A percentile compares a stretch with the other conserved stretches of the same genome.
Evolutionary conservation across 2,329 filamentous ascomycete genomes (phyloP).

Genomic region (Torrubiellomyces zombiae): DNA sequence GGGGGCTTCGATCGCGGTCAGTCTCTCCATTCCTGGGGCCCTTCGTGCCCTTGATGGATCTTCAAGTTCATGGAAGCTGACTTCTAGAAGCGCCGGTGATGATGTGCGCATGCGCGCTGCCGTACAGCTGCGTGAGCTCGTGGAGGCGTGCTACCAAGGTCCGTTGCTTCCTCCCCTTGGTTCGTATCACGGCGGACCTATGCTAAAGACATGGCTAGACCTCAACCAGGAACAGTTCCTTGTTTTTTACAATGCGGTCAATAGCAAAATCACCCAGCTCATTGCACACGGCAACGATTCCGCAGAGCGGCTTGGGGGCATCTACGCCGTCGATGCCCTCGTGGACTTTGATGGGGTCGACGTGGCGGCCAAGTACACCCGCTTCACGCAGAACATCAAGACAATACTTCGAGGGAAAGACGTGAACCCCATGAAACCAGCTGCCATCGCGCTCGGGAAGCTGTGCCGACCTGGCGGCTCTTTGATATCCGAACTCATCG

Average conservation of each 20-base stretch:
- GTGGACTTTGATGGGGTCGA: slow-evolving; percentile 97
- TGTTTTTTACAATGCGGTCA: slow-evolving; percentile 37
- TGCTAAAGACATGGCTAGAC: slow-evolving; percentile 31
- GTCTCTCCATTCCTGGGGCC: slow-evolving; percentile 7
- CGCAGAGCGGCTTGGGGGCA: slow-evolving; percentile 76
- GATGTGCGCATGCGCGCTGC: slow-evolving; percentile 36
- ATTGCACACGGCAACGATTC: slow-evolving; percentile 77
- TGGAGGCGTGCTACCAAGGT: slow-evolving; percentile 40
- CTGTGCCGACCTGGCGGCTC: slow-evolving; percentile 86
- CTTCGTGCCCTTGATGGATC: neutral
- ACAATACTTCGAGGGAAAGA: slow-evolving; percentile 82
- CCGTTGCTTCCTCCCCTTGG: slow-evolving; percentile 4
- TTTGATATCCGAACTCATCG: slow-evolving; percentile 85
- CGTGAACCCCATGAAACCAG: slow-evolving; percentile 75
- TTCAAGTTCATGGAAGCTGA: too few relatives aligned
- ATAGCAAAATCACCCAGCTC: slow-evolving; percentile 42
- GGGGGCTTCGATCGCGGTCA: slow-evolving; percentile 39
- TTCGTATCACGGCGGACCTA: neutral
- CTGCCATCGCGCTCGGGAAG: slow-evolving; percentile 75
- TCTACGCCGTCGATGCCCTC: slow-evolving; percentile 79
- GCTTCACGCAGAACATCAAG: slow-evolving; percentile 82
- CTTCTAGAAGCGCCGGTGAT: slow-evolving; percentile 20
- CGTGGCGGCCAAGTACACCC: slow-evolving; percentile 78
- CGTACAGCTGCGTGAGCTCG: slow-evolving; percentile 36
- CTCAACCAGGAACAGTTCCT: slow-evolving; percentile 64